phyloP scores from a whole-genome alignment of 331 rosid genomes.

The Ulmus americana region DNA sequence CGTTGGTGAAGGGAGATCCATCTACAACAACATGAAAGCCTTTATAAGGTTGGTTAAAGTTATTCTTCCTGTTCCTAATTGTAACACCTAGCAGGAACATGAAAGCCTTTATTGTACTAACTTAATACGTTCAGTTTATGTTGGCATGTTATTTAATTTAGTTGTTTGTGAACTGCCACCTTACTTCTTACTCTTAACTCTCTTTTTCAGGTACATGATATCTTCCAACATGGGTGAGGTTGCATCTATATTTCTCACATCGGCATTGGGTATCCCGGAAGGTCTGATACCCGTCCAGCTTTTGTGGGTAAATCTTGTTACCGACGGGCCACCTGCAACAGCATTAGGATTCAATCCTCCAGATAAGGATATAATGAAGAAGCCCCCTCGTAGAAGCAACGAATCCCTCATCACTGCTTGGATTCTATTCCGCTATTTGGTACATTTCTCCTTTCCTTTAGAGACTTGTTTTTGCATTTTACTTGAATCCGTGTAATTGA shows the following conservation, averaged over 20 bases:
- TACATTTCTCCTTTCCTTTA: background rate
- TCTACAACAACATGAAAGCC: slow-evolving; percentile 80
- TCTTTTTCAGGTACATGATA: slow-evolving; percentile 39
- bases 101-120: background rate
- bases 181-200: too few species aligned
- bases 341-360: slow-evolving; percentile 52
- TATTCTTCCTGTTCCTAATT: background rate
- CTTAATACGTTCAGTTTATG: background rate
- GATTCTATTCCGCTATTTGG: slow-evolving; percentile 49
- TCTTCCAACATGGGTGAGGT: slow-evolving; percentile 50
- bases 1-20: slow-evolving; percentile 80
- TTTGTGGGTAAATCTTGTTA: slow-evolving; percentile 54
- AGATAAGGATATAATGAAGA: slow-evolving; percentile 41
- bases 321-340: slow-evolving; percentile 51
- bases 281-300: slow-evolving; percentile 55
- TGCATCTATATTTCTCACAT: slow-evolving; percentile 41
- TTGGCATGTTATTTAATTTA: background rate
- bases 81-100: background rate
- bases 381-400: slow-evolving; percentile 41
- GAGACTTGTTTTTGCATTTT: too few species aligned
- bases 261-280: slow-evolving; percentile 51
- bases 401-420: slow-evolving; percentile 40
- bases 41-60: slow-evolving; percentile 49
- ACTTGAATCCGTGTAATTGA: too few species aligned
- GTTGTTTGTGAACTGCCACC: background rate